Conservation (phyloP, 257 asterid species). For the Vinca minor region DNA sequence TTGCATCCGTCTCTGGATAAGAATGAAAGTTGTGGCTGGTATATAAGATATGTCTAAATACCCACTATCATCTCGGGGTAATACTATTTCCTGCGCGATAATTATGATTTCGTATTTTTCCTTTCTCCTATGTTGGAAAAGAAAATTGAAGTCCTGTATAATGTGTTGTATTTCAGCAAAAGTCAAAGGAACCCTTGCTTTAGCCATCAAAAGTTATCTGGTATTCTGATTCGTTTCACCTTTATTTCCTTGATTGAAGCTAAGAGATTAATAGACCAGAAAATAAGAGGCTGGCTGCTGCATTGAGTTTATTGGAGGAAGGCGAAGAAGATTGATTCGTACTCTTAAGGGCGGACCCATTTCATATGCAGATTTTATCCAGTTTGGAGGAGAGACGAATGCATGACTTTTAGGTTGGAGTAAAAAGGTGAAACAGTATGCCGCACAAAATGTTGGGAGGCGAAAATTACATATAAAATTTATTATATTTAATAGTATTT, state of each 20-base stretch:
- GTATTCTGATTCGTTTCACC: slow-evolving; percentile 15
- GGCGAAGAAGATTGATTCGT: slow-evolving; percentile 68
- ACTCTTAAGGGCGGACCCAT: slow-evolving; percentile 83
- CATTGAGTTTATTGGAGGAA: slow-evolving; percentile 62
- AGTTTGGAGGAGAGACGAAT: slow-evolving; percentile 56
- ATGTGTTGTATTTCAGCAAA: slow-evolving; percentile 37
- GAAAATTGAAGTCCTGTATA: not conserved
- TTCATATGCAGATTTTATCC: slow-evolving; percentile 85
- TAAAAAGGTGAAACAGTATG: no score
- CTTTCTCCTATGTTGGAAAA: slow-evolving; percentile 9
- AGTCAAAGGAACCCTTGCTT: slow-evolving; percentile 45
- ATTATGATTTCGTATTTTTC: slow-evolving; percentile 5
- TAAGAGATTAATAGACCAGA: slow-evolving; percentile 95
- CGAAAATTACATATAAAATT: no score
- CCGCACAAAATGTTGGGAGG: no score
- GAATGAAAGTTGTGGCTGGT: no score
- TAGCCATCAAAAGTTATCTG: slow-evolving; percentile 22
- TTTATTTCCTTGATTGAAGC: slow-evolving; percentile 59
- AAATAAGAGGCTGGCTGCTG: slow-evolving; percentile 67
- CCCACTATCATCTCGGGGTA: no score
- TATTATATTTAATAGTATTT: no score
- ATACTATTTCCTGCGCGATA: not conserved
- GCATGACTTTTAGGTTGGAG: no score
- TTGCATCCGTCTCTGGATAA: no score
- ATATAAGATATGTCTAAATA: no score